Percentiles rank a stretch among this genome's conserved stretches.
Evolutionary conservation across 2,329 filamentous ascomycete species (phyloP).

Genomic region (Curvularia lunata): DNA sequence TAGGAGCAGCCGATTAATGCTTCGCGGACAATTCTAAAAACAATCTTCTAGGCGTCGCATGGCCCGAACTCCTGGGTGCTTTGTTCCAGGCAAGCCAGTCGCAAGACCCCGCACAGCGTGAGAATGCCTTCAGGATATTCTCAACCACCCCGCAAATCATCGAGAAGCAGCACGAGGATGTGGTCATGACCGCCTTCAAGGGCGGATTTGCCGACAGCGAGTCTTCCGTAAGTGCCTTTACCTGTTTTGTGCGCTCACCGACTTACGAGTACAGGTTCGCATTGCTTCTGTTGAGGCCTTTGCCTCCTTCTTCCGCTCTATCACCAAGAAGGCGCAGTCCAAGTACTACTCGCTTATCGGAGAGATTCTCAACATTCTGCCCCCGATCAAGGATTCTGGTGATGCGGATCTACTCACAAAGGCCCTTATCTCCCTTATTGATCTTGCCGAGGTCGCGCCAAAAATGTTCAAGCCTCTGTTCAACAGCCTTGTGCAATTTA

Average conservation of each 20-base stretch:
- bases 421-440: constrained; percentile 88
- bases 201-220: constrained; percentile 91
- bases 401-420: constrained; percentile 92
- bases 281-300: constrained; percentile 97
- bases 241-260: neutral
- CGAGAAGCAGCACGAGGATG: constrained; percentile 90
- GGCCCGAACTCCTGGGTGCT: constrained; percentile 85
- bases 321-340: constrained; percentile 83
- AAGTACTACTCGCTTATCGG: constrained; percentile 89
- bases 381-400: constrained; percentile 87
- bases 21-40: constrained; percentile 15
- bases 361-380: constrained; percentile 91
- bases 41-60: constrained; percentile 70
- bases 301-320: constrained; percentile 90
- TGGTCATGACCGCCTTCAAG: constrained; percentile 86
- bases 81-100: constrained; percentile 93
- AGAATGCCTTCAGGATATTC: constrained; percentile 94
- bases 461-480: constrained; percentile 99
- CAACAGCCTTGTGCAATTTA: constrained; percentile 89
- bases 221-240: constrained; percentile 64
- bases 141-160: constrained; percentile 94
- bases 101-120: constrained; percentile 79
- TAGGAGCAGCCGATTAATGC: constrained; percentile 55
- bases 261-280: constrained; percentile 68
- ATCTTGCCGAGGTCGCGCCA: constrained; percentile 89